A percentile compares a stretch with the other conserved stretches of the same genome.
Evolutionary conservation across 805 yeast species (phyloP).

Genomic region (Lachancea thermotolerans): DNA sequence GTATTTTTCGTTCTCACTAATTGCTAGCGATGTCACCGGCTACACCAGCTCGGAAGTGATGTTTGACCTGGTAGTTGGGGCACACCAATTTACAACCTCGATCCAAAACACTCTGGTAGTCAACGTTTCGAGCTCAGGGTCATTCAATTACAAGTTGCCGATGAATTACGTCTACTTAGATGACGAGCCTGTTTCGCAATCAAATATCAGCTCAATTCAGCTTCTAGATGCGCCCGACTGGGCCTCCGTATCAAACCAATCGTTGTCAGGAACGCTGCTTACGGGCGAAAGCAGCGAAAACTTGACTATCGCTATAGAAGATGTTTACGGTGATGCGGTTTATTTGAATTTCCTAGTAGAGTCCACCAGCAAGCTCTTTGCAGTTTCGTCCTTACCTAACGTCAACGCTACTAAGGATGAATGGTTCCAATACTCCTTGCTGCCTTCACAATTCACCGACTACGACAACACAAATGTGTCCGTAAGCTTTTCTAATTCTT

Average conservation of each 20-base stretch:
- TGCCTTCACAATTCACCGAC: conserved; percentile 52
- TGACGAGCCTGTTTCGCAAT: conserved; percentile 38
- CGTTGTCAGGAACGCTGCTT: conserved; percentile 55
- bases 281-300: conserved; percentile 31
- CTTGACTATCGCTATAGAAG: conserved; percentile 53
- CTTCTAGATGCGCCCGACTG: conserved; percentile 54
- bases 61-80: conserved; percentile 78
- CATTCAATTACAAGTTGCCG: conserved; percentile 54
- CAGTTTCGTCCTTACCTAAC: conserved; percentile 43
- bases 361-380: conserved; percentile 48
- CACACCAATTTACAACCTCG: conserved; percentile 71
- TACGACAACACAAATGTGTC: conserved; percentile 42
- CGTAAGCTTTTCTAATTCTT: conserved; percentile 34
- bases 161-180: conserved; percentile 59
- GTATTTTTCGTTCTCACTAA: conserved; percentile 58
- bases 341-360: conserved; percentile 51
- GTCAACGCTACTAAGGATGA: conserved; percentile 64
- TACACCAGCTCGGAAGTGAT: conserved; percentile 62
- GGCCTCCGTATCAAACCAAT: conserved; percentile 40
- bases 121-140: conserved; percentile 60
- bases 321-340: conserved; percentile 54
- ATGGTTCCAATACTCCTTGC: conserved; percentile 51
- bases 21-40: conserved; percentile 75
- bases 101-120: conserved; percentile 48
- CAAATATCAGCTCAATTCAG: conserved; percentile 49